phyloP scores from a whole-genome alignment of 2,329 filamentous ascomycete species.

The Scedosporium aurantiacum region DNA sequence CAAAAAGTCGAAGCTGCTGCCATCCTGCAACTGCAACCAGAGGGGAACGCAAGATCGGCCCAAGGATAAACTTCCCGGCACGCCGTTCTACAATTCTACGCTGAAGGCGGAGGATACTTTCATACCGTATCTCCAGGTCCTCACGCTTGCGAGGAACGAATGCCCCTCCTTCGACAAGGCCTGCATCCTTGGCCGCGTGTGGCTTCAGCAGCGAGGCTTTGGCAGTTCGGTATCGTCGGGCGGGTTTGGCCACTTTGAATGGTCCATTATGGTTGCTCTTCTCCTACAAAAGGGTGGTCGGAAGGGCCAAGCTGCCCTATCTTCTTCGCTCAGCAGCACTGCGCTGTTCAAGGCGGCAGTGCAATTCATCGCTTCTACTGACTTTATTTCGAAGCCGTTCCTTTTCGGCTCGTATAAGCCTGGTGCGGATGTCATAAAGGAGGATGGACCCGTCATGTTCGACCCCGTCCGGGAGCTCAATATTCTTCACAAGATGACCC shows the following conservation, averaged over 20 bases:
- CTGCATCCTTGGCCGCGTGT: conserved; percentile 74
- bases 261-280: conserved; percentile 68
- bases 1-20: conserved; percentile 56
- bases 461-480: conserved; percentile 69
- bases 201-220: conserved; percentile 83
- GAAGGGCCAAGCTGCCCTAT: conserved; percentile 60
- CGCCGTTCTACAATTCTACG: conserved; percentile 82
- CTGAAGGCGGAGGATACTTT: conserved; percentile 68
- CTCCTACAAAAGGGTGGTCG: conserved; percentile 68
- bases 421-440: conserved; percentile 26
- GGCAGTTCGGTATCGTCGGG: conserved; percentile 57
- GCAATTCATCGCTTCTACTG: conserved; percentile 70
- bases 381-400: conserved; percentile 59
- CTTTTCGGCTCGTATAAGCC: conserved; percentile 34
- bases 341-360: conserved; percentile 90
- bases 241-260: conserved; percentile 91
- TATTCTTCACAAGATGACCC: conserved; percentile 78
- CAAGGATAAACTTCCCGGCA: conserved; percentile 36
- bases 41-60: conserved; percentile 32
- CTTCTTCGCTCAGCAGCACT: conserved; percentile 73
- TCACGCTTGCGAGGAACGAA: conserved; percentile 58
- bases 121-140: conserved; percentile 61
- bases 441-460: conserved; percentile 59
- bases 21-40: conserved; percentile 60
- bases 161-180: conserved; percentile 70